A percentile compares a stretch with the other conserved stretches of the same genome.
Evolutionary conservation across 805 yeast genomes (phyloP).

Genomic region (Candida corydali): DNA sequence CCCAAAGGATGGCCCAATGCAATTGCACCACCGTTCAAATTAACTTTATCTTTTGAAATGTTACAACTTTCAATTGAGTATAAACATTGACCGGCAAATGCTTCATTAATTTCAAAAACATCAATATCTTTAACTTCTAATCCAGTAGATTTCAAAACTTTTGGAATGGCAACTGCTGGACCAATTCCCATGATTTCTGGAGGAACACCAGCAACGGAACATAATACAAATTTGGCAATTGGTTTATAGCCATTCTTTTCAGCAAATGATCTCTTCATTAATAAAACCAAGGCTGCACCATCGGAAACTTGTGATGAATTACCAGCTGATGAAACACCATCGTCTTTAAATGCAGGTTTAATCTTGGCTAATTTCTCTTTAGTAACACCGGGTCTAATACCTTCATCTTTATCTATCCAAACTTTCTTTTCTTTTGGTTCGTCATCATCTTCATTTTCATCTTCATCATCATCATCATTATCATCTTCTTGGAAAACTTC

Average conservation of each 20-base stretch:
- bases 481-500: constrained; percentile 67
- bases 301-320: constrained; percentile 94
- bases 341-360: constrained; percentile 80
- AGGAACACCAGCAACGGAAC: constrained; percentile 86
- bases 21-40: constrained; percentile 95
- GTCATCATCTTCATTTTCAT: constrained; percentile 49
- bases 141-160: constrained; percentile 59
- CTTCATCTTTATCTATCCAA: constrained; percentile 84
- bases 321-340: constrained; percentile 91
- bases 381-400: constrained; percentile 85
- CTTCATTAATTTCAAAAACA: constrained; percentile 89
- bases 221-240: constrained; percentile 73
- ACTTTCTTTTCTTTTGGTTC: constrained; percentile 65
- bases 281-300: constrained; percentile 87
- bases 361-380: constrained; percentile 69
- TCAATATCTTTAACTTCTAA: constrained; percentile 62
- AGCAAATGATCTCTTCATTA: constrained; percentile 84
- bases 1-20: constrained; percentile 89
- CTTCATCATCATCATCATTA: constrained; percentile 71
- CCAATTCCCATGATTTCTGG: constrained; percentile 98
- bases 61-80: constrained; percentile 64
- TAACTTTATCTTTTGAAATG: constrained; percentile 58
- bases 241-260: constrained; percentile 66
- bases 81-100: constrained; percentile 92
- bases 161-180: constrained; percentile 94